phyloP scores from a whole-genome alignment of 305 asterid species.

The Plantago lanceolata region DNA sequence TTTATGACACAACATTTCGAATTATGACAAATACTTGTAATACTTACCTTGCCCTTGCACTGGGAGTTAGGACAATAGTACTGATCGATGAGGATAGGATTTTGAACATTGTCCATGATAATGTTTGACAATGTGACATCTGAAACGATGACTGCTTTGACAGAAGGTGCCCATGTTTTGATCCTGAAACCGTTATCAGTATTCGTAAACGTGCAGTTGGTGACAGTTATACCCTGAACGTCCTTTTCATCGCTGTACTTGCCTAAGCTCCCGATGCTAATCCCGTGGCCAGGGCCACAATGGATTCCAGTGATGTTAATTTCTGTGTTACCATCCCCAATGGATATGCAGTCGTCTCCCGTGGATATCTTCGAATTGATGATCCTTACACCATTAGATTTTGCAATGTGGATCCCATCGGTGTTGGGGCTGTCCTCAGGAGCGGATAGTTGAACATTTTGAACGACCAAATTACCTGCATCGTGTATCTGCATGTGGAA shows the following conservation, averaged over 20 bases:
- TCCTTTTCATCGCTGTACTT: slow-evolving; percentile 19
- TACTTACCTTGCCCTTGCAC: slow-evolving; percentile 16
- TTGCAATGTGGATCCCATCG: slow-evolving; percentile 34
- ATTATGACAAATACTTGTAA: too few relatives aligned
- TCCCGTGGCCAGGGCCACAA: slow-evolving; percentile 46
- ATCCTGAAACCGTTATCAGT: slow-evolving; percentile 35
- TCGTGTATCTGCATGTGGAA: slow-evolving; percentile 21
- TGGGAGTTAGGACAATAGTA: slow-evolving; percentile 23
- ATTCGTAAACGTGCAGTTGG: slow-evolving; percentile 21
- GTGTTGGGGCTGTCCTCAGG: slow-evolving; percentile 38
- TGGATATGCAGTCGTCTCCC: slow-evolving; percentile 41
- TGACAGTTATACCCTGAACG: slow-evolving; percentile 25
- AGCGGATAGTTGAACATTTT: slow-evolving; percentile 21
- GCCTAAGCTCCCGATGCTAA: slow-evolving; percentile 42
- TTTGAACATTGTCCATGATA: background rate
- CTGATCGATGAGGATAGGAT: slow-evolving; percentile 30
- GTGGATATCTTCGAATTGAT: slow-evolving; percentile 14
- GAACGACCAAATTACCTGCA: background rate
- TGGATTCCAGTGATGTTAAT: slow-evolving; percentile 8
- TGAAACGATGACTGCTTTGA: background rate
- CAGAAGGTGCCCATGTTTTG: slow-evolving; percentile 27
- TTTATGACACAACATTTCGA: too few relatives aligned
- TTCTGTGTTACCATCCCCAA: slow-evolving; percentile 26
- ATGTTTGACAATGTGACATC: slow-evolving; percentile 15
- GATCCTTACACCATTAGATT: slow-evolving; percentile 16